Evolutionary conservation across 2,329 filamentous ascomycete species (phyloP).

Genomic region (Pseudogymnoascus sp.): DNA sequence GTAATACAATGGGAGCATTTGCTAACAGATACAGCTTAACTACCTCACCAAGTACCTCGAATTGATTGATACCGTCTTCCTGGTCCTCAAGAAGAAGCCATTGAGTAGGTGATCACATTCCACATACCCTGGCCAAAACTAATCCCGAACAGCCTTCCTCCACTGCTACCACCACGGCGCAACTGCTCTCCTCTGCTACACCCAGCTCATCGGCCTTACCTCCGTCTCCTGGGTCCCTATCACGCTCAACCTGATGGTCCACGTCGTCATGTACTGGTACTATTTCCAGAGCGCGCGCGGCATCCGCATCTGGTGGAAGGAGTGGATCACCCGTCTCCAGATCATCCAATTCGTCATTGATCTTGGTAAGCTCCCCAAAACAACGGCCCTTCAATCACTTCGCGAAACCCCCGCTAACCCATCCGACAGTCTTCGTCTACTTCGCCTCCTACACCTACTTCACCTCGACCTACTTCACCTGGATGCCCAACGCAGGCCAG

Average conservation of each 20-base stretch:
- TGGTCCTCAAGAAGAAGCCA: constrained; percentile 99
- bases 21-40: constrained; percentile 65
- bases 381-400: background rate
- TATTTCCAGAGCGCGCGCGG: constrained; percentile 98
- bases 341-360: constrained; percentile 97
- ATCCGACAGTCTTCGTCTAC: constrained; percentile 83
- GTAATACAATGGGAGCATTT: background rate
- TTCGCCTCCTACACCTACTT: constrained; percentile 99
- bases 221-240: constrained; percentile 94
- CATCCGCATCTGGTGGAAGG: constrained; percentile 98
- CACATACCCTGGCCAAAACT: background rate
- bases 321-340: constrained; percentile 96
- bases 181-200: constrained; percentile 95
- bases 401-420: constrained; percentile 21
- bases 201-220: constrained; percentile 86
- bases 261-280: constrained; percentile 99
- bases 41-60: constrained; percentile 98
- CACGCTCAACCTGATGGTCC: constrained; percentile 83
- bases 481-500: constrained; percentile 73
- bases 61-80: constrained; percentile 88
- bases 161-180: constrained; percentile 99
- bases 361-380: constrained; percentile 57
- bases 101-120: constrained; percentile 51
- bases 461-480: constrained; percentile 79
- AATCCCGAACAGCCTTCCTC: constrained; percentile 62